Evolutionary conservation across 495 filamentous ascomycete genomes (phyloP).

Genomic region (Penicillium desertorum): DNA sequence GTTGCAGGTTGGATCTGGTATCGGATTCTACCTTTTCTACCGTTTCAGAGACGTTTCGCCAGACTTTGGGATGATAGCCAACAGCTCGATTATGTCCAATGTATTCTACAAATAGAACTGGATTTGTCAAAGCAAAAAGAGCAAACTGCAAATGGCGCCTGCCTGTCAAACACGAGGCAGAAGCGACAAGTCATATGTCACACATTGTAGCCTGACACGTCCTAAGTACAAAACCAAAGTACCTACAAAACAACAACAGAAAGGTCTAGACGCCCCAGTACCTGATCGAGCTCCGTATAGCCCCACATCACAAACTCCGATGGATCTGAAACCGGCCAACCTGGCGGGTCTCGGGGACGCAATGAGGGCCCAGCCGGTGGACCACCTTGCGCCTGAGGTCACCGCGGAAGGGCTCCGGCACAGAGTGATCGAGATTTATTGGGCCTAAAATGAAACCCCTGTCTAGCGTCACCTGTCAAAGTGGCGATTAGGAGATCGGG

Average conservation of each 20-base stretch:
- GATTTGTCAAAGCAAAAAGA: neutral
- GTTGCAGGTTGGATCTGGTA: neutral
- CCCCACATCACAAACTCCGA: constrained; percentile 12
- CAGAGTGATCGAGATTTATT: constrained; percentile 5
- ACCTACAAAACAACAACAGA: neutral
- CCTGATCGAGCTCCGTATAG: constrained; percentile 2
- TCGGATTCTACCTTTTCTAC: neutral
- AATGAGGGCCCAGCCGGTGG: constrained; percentile 7
- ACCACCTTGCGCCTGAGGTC: constrained; percentile 18
- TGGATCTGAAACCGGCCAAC: constrained; percentile 23
- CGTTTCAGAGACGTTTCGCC: neutral
- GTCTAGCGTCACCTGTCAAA: constrained; percentile 13
- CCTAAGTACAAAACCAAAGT: neutral
- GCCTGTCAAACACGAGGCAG: constrained; percentile 7
- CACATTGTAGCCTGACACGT: neutral
- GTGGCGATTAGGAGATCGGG: neutral
- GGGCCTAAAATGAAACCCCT: constrained; percentile 5
- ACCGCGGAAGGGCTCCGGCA: constrained; percentile 2
- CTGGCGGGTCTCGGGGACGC: constrained; percentile 13
- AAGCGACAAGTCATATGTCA: constrained; percentile 8
- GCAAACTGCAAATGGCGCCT: neutral
- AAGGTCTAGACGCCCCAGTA: neutral
- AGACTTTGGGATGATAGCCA: neutral
- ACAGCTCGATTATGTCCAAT: neutral
- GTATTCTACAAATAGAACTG: neutral